A percentile compares a stretch with the other conserved stretches of the same genome.
These are phyloP conservation scores for Thuja plicata DNA, from an alignment of 83 land plant genomes.

Conservation along the genomic window DNA sequence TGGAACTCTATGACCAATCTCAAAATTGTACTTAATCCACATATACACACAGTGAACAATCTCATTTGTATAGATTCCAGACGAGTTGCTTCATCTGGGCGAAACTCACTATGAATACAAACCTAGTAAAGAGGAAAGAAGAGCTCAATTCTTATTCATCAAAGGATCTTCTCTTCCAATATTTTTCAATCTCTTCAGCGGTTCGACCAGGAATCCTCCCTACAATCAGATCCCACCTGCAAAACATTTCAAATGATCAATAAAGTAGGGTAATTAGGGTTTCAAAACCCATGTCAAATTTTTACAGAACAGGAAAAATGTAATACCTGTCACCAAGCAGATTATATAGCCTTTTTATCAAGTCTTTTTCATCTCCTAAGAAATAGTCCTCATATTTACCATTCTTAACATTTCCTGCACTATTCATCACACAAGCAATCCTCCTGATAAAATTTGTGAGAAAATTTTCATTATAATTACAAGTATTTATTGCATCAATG, in stretches of 20 bases:
- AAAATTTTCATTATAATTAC: neutral
- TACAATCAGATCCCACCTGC: constrained; percentile 44
- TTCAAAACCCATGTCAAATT: neutral
- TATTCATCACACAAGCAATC: neutral
- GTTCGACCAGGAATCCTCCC: constrained; percentile 45
- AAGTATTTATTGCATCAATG: too few relatives aligned
- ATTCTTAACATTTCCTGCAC: neutral
- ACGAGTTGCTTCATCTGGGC: neutral
- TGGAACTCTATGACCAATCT: neutral
- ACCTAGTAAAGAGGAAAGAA: neutral
- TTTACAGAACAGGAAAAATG: neutral
- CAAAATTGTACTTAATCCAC: neutral
- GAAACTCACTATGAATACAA: neutral
- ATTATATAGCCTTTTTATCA: neutral
- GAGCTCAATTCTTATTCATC: neutral
- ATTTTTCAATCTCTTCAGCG: constrained; percentile 47
- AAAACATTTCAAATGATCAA: neutral
- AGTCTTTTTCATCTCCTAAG: neutral
- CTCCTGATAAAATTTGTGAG: neutral
- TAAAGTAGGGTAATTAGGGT: neutral
- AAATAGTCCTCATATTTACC: neutral
- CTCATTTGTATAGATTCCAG: neutral
- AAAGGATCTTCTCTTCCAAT: constrained; percentile 31
- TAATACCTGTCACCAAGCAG: neutral
- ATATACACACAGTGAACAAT: neutral